phyloP scores from a whole-genome alignment of 305 asterid genomes.

The Ajuga reptans region DNA sequence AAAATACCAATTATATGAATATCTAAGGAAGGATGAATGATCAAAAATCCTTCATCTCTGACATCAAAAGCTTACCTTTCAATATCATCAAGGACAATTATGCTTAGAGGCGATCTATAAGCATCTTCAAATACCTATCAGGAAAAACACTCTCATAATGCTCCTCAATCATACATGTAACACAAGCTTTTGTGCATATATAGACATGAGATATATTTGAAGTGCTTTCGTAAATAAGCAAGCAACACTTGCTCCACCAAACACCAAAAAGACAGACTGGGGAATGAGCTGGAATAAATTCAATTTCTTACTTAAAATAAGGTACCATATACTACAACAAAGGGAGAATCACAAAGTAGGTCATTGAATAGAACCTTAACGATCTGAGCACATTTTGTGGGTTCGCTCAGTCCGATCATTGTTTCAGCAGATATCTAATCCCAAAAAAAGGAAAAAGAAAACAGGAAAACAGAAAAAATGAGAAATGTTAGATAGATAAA shows the following conservation, averaged over 20 bases:
- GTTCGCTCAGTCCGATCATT: constrained; percentile 91
- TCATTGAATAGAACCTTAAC: constrained; percentile 52
- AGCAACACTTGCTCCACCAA: constrained; percentile 12
- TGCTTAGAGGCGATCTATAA: constrained; percentile 86
- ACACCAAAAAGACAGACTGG: not conserved
- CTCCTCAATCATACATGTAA: constrained; percentile 18
- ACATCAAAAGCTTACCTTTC: constrained; percentile 59
- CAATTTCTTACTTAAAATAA: not conserved
- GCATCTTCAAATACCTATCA: constrained; percentile 96
- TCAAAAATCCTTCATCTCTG: constrained; percentile 20
- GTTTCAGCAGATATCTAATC: constrained; percentile 85
- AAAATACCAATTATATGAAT: constrained; percentile 20
- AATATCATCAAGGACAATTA: constrained; percentile 84
- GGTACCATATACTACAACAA: not conserved
- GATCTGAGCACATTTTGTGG: constrained; percentile 87
- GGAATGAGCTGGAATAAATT: not conserved
- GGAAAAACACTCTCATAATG: constrained; percentile 20
- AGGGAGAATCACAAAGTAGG: constrained; percentile 15
- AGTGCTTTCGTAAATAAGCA: not conserved
- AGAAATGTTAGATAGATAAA: constrained; percentile 17
- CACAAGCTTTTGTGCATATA: not conserved
- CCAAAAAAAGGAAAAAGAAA: no score
- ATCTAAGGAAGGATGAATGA: constrained; percentile 17
- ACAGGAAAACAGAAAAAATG: not conserved
- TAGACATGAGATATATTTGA: not conserved